Evolutionary conservation across 495 filamentous ascomycete species (phyloP), one percentile per base, ranked within the genome.

Genomic region (Melanomma pulvis-pyrius): DNA sequence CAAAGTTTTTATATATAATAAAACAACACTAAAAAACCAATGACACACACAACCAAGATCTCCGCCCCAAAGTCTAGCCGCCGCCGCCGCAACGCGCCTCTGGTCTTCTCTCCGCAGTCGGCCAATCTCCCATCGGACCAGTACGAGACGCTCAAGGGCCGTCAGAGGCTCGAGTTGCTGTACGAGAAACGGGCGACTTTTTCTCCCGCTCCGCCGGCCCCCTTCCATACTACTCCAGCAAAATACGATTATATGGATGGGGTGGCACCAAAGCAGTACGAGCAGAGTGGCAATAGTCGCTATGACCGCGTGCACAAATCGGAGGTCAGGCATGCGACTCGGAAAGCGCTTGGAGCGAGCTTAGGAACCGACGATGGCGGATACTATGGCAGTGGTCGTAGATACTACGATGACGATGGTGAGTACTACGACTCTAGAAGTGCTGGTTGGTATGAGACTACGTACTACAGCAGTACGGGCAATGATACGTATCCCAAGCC

Each of bases 281-380:
- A n/a, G n/a, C n/a, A n/a, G n/a, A n/a, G n/a, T n/a, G n/a, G 13
- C 6, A 36, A 36, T 36, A 36, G 32, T 36, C 15, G 25, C 19
- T 22, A 47, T 24, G 46, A 64, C 21, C 61, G 61, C 36, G n/a
- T 56, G 3, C 15, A n/a, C 5, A n/a, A 29, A 8, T 64, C 61
- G 9, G 39, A 57, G 61, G 22, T 46, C 1, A 29, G 39, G 28
- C 24, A 49, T 34, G 50, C 51, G 0, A 64, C 61, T 30, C 50
- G 61, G 1, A 32, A 49, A n/a, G 61, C 61, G 15, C 52, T 64
- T 3, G 52, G 26, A 1, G 1, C 32, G 17, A 34, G 21, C 13
- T 52, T 61, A 13, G 22, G 11, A 26, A 21, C 22, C 19, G 26
- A 61, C 6, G 25, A 34, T 19, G 59, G 4, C 12, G n/a, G 17